Base-by-base conservation (phyloP, 331 rosid species). In the Phaseolus coccineus region DNA sequence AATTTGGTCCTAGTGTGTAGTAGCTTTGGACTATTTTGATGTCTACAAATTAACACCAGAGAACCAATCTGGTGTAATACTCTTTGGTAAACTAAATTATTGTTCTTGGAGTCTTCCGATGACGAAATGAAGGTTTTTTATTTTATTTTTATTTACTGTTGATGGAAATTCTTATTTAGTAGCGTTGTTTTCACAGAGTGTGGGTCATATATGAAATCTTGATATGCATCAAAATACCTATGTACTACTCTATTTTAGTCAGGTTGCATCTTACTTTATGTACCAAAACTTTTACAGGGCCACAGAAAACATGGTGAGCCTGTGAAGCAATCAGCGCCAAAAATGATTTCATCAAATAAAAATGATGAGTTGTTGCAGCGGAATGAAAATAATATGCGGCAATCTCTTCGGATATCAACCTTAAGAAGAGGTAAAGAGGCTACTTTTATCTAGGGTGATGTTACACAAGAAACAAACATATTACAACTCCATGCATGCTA, bases 381-480 rank as follows among this genome's bases (percentile, higher is more conserved):
- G 84, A 84, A 91, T 59, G 97, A 87, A 78, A 86, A 81, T 71
- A 84, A 80, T 8, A 70, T 83, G 31, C 85, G 81, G 24, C 90
- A 80, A 66, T 85, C 79, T 25, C 65, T 72, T 71, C 89, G 90
- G 5, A 85, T 76, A 76, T 90, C 99, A 70, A 91, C 98, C 24
- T 84, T 91, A 24, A 92, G 91, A 87, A 89, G 80, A 89, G 97
- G 98, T 93, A 91, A 59, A 56, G 27, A 56, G 55, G 30, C 33
- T 64, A 4, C 30, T 47, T 64, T 59, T 65, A 5, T 42, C 33
- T 30, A 13, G 63, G 64, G 10, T 31, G 42, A 74, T 16, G 31
- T 33, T 51, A 12, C 61, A 76, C 24, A 19, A 47, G 28, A 58
- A 19, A 58, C 53, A 58, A 78, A 55, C 65, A 24, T 8, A 28